Conservation (phyloP, 2,329 filamentous ascomycete species). For the Clonostachys solani region DNA sequence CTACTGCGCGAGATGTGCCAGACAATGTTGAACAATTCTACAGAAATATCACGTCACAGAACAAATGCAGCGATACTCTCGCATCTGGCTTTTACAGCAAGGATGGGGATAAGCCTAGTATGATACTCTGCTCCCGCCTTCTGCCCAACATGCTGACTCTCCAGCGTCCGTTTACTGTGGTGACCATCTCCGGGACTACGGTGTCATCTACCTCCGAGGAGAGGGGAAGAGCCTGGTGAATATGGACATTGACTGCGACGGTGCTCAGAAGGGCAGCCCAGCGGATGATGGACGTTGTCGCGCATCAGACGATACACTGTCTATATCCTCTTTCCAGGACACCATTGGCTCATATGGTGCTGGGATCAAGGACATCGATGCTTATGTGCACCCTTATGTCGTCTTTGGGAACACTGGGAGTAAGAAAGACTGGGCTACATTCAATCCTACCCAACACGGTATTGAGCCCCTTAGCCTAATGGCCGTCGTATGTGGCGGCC, state of each 20-base stretch:
- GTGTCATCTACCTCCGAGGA: too few relatives aligned
- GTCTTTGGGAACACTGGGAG: constrained; percentile 41
- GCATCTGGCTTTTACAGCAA: neutral
- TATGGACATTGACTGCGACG: constrained; percentile 59
- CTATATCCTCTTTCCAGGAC: constrained; percentile 40
- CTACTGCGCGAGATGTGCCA: too few relatives aligned
- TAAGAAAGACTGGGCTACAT: constrained; percentile 24
- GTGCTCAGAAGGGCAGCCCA: constrained; percentile 28
- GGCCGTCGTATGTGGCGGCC: constrained; percentile 46
- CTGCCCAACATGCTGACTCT: too few relatives aligned
- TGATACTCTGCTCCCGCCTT: too few relatives aligned
- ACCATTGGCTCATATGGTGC: constrained; percentile 27
- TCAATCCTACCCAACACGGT: constrained; percentile 32
- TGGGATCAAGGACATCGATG: constrained; percentile 35
- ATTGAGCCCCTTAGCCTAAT: constrained; percentile 49
- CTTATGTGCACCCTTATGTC: constrained; percentile 47
- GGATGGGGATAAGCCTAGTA: too few relatives aligned
- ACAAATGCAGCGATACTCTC: neutral
- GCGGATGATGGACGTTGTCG: constrained; percentile 39
- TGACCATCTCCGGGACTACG: too few relatives aligned
- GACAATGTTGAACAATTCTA: too few relatives aligned
- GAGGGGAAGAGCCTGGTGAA: constrained; percentile 17
- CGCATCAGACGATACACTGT: constrained; percentile 33
- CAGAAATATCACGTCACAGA: neutral
- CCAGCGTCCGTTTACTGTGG: too few relatives aligned